A percentile compares a stretch with the other conserved stretches of the same genome.
Conservation (phyloP, 2,329 filamentous ascomycete species). For the Talaromyces sp. region DNA sequence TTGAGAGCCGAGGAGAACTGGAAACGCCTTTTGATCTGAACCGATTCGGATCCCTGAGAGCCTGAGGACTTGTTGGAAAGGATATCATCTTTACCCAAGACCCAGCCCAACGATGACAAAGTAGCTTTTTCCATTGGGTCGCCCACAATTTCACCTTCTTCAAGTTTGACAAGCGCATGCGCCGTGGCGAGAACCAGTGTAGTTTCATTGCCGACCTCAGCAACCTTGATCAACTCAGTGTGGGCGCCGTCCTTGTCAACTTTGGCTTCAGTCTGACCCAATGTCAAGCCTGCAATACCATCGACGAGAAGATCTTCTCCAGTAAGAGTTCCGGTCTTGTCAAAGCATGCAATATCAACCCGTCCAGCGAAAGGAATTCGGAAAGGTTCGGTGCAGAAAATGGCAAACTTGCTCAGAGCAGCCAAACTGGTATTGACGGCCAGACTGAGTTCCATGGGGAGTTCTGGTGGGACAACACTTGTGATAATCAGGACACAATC, state of each 20-base stretch:
- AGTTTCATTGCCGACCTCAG: constrained; percentile 70
- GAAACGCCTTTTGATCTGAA: constrained; percentile 94
- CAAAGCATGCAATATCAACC: constrained; percentile 94
- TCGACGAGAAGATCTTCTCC: constrained; percentile 96
- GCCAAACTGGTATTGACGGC: constrained; percentile 97
- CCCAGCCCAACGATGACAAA: constrained; percentile 83
- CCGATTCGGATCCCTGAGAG: constrained; percentile 58
- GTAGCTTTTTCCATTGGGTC: constrained; percentile 99
- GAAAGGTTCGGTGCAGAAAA: constrained; percentile 99
- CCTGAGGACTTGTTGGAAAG: constrained; percentile 63
- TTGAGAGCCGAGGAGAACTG: constrained; percentile 97
- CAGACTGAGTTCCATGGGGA: constrained; percentile 96
- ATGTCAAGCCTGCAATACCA: constrained; percentile 82
- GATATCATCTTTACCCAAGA: constrained; percentile 81
- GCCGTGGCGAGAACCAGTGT: constrained; percentile 91
- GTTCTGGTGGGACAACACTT: constrained; percentile 94
- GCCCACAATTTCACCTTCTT: constrained; percentile 94
- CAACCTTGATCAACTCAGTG: constrained; percentile 69
- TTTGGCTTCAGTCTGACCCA: constrained; percentile 64
- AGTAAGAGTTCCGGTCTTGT: constrained; percentile 96
- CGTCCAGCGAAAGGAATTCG: constrained; percentile 94
- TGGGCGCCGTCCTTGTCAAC: constrained; percentile 78
- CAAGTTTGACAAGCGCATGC: constrained; percentile 90
- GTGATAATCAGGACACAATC: constrained; percentile 98
- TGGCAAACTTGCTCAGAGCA: constrained; percentile 88